Percentiles rank a stretch among this genome's conserved stretches.
Conservation (phyloP, 352 stramenopile genomes). For the Pelagophyceae sp. region DNA sequence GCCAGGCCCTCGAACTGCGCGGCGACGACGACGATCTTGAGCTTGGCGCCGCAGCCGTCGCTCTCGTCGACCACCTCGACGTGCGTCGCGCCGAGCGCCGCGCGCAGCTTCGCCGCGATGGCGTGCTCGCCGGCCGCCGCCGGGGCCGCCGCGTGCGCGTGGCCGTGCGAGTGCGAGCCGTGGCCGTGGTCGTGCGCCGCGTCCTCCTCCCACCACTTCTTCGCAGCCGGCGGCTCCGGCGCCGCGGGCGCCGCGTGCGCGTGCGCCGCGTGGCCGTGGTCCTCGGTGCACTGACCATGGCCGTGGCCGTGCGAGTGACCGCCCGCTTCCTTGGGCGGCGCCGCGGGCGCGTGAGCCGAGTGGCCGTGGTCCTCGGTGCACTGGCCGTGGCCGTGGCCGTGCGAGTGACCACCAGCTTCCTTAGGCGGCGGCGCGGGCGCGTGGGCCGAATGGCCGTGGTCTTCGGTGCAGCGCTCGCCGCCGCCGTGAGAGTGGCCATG, state of each 20-base stretch:
- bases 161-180: neutral
- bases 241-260: neutral
- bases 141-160: neutral
- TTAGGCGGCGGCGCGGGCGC: too few species aligned
- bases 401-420: too few species aligned
- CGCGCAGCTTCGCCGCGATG: neutral
- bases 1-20: neutral
- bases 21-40: neutral
- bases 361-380: conserved; percentile 1
- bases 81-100: conserved; percentile 8
- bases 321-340: too few species aligned
- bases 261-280: conserved; percentile 8
- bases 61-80: neutral
- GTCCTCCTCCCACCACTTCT: neutral
- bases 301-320: too few species aligned
- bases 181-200: neutral
- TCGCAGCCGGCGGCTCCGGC: neutral
- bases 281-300: conserved; percentile 4
- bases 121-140: neutral
- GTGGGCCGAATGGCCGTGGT: neutral
- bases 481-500: neutral
- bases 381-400: too few species aligned
- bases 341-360: neutral
- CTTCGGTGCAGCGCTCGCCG: neutral
- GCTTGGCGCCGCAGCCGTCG: conserved; percentile 5